Conservation (phyloP, 129 eudicot genomes). For the Apium graveolens region DNA sequence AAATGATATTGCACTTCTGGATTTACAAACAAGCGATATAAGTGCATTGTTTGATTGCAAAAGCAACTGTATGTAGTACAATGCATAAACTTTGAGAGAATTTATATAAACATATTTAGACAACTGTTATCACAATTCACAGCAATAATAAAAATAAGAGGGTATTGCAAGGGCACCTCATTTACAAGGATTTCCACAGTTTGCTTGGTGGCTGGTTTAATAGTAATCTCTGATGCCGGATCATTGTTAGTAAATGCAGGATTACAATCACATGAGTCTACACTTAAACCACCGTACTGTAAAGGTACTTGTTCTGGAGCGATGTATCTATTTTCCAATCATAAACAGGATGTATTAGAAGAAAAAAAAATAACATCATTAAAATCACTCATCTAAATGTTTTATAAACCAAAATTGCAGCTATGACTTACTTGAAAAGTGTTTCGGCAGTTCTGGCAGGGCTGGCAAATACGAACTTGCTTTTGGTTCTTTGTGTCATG, state of each 20-base stretch:
- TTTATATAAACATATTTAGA: background rate
- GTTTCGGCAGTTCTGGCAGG: slow-evolving; percentile 79
- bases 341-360: slow-evolving; percentile 8
- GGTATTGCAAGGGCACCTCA: slow-evolving; percentile 42
- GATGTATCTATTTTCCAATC: slow-evolving; percentile 47
- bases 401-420: background rate
- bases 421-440: slow-evolving; percentile 63
- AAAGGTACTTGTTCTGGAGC: slow-evolving; percentile 84
- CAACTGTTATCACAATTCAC: background rate
- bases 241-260: slow-evolving; percentile 65
- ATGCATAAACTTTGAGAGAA: background rate
- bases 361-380: background rate
- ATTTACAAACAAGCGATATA: background rate
- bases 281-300: slow-evolving; percentile 77
- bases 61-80: background rate
- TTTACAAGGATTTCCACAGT: slow-evolving; percentile 69
- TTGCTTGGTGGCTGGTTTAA: slow-evolving; percentile 79
- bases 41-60: background rate
- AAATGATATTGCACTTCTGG: slow-evolving; percentile 64
- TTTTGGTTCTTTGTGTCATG: slow-evolving; percentile 83
- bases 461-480: slow-evolving; percentile 94
- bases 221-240: slow-evolving; percentile 69
- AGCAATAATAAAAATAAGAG: background rate
- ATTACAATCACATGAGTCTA: slow-evolving; percentile 68
- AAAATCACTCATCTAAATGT: background rate